A percentile compares a stretch with the other conserved stretches of the same genome.
Conservation (phyloP, 169 alveolate species). For the Plasmodium gaboni region DNA sequence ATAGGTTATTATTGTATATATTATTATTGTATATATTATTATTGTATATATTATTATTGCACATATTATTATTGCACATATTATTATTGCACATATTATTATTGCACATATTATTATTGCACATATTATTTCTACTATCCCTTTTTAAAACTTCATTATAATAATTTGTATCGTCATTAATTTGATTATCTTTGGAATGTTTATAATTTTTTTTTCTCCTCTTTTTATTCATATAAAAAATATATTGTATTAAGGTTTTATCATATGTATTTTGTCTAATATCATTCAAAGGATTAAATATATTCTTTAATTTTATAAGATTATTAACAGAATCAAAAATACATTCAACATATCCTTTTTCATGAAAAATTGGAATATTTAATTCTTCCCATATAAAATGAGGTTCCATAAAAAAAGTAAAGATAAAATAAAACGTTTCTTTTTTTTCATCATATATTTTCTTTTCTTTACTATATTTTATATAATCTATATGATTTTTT, state of each 20-base stretch:
- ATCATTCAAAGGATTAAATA: background rate
- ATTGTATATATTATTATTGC: background rate
- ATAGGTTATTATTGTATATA: too few relatives aligned
- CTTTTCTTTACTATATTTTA: background rate
- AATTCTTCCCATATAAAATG: conserved; percentile 59
- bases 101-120: background rate
- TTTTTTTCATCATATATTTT: background rate
- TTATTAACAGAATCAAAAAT: conserved; percentile 28
- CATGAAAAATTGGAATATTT: conserved; percentile 49
- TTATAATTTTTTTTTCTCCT: background rate
- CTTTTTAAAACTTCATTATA: too few relatives aligned
- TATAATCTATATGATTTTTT: background rate
- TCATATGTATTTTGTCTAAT: background rate
- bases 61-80: too few relatives aligned
- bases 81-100: background rate
- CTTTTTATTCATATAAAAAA: conserved; percentile 3
- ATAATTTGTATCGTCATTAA: background rate
- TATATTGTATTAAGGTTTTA: conserved; percentile 31
- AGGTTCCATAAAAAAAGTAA: conserved; percentile 46
- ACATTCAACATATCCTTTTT: conserved; percentile 40
- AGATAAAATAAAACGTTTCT: conserved; percentile 43
- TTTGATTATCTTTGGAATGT: background rate
- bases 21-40: background rate
- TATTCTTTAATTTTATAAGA: conserved; percentile 14
- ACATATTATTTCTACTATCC: too few relatives aligned